Percentiles rank a stretch among this genome's conserved stretches.
Conservation (phyloP, 2,329 filamentous ascomycete genomes). For the Raffaelea ambrosiae region DNA sequence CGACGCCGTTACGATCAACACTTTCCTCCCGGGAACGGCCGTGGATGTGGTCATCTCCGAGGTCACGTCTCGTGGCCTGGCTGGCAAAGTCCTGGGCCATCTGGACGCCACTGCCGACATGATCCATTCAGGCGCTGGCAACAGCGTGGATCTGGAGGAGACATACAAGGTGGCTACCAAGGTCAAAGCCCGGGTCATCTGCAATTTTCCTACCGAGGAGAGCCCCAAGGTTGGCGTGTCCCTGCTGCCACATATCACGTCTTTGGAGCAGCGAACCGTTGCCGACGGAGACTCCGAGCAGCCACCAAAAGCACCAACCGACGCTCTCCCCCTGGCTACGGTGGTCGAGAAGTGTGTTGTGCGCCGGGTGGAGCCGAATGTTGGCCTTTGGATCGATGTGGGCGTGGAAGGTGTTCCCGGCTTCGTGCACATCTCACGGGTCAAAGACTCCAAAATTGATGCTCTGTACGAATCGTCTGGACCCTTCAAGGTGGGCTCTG, state of each 20-base stretch:
- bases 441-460: conserved; percentile 86
- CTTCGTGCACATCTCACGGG: conserved; percentile 89
- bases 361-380: conserved; percentile 66
- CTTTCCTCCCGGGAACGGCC: conserved; percentile 85
- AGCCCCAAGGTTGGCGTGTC: conserved; percentile 82
- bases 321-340: conserved; percentile 61
- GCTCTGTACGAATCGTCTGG: conserved; percentile 68
- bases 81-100: conserved; percentile 86
- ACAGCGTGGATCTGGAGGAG: conserved; percentile 57
- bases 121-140: conserved; percentile 74
- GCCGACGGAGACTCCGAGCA: not conserved
- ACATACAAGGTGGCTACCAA: conserved; percentile 80
- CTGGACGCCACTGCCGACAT: conserved; percentile 85
- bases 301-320: conserved; percentile 34
- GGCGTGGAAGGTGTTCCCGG: conserved; percentile 61
- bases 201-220: conserved; percentile 72
- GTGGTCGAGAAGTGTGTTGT: conserved; percentile 72
- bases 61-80: conserved; percentile 63
- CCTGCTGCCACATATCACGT: conserved; percentile 72
- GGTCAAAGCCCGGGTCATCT: conserved; percentile 78
- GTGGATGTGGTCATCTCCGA: conserved; percentile 79
- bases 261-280: conserved; percentile 32
- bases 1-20: conserved; percentile 77
- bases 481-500: conserved; percentile 67
- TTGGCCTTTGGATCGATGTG: conserved; percentile 74